Evolutionary conservation across 495 filamentous ascomycete species (phyloP).

Genomic region (Cairneyella variabilis): DNA sequence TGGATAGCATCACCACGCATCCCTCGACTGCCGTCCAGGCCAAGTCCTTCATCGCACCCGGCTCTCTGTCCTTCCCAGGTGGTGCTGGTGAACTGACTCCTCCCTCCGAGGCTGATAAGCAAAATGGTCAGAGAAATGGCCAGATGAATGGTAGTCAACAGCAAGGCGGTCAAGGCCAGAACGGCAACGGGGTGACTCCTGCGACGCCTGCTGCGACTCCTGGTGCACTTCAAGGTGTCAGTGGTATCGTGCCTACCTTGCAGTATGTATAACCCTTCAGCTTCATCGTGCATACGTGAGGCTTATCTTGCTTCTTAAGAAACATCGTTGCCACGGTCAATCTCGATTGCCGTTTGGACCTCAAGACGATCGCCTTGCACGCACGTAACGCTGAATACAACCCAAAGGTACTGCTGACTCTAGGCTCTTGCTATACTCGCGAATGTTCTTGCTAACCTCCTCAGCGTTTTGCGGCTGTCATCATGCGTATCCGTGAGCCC

Average conservation of each 20-base stretch:
- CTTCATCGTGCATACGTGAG: slow-evolving; percentile 34
- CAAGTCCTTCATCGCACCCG: slow-evolving; percentile 83
- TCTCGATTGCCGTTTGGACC: slow-evolving; percentile 93
- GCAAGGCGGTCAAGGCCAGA: slow-evolving; percentile 54
- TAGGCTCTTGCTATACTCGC: slow-evolving; percentile 27
- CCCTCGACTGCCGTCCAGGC: slow-evolving; percentile 85
- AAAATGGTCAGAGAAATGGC: slow-evolving; percentile 42
- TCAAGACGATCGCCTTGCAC: slow-evolving; percentile 98
- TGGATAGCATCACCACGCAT: slow-evolving; percentile 89
- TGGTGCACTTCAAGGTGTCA: slow-evolving; percentile 66
- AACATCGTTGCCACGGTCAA: slow-evolving; percentile 99
- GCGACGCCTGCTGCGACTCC: slow-evolving; percentile 95
- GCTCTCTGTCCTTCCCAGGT: slow-evolving; percentile 86
- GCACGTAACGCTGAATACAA: slow-evolving; percentile 99
- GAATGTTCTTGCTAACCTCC: slow-evolving; percentile 26
- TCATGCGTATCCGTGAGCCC: slow-evolving; percentile 99
- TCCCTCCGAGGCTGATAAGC: slow-evolving; percentile 53
- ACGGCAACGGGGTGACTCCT: slow-evolving; percentile 84
- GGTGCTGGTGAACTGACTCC: slow-evolving; percentile 78
- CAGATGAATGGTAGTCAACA: slow-evolving; percentile 53
- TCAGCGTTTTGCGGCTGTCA: slow-evolving; percentile 98
- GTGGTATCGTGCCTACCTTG: slow-evolving; percentile 93
- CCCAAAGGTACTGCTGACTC: slow-evolving; percentile 70
- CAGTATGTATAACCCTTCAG: slow-evolving; percentile 75
- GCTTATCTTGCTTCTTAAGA: slow-evolving; percentile 73